Evolutionary conservation across 768 basidiomycete species (phyloP), one percentile per base, ranked within the genome.

Genomic region (Leccinum obscurum): DNA sequence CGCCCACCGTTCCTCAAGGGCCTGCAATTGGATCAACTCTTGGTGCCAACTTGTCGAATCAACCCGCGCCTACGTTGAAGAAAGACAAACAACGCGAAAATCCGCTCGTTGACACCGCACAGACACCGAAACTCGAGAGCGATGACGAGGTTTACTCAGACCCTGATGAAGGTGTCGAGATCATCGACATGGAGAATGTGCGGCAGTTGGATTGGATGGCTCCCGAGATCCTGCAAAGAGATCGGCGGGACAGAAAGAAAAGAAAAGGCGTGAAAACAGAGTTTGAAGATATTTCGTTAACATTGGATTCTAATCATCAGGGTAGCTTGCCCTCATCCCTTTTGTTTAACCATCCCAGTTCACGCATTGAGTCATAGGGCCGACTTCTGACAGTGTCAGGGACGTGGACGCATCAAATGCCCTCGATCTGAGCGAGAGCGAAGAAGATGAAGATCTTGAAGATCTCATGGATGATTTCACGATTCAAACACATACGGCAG

Each of bases 161-260:
- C 61, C 89, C 90, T 13, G 92, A 93, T 66, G 90, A 92, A 57
- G 92, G 90, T 11, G 88, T 93, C 26, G 90, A 93, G 75, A 92
- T 93, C 55, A 78, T 94, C 44, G 92, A 94, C 67, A 89, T 94
- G 84, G 85, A 87, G 32, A 81, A 87, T 59, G 85, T 94, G 32
- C 76, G 81, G 54, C 78, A 85, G 62, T 84, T 94, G 85, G 92
- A 94, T 71, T 92, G 87, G 85, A 92, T 92, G 87, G 92, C 92
- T 8, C 92, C 92, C 1, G 90, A 93, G 69, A 86, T 81, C 61
- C 68, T 93, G 57, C 78, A 76, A 57, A 86, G 77, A 64, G 83
- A 86, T 56, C 78, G 71, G 17, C 66, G 67, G 37, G 73, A 76
- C 50, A 66, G 70, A 58, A 73, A 72, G 49, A 67, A 75, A 61